Base-by-base conservation (phyloP, 345 rosid genomes). In the Lepidium aucheri region DNA sequence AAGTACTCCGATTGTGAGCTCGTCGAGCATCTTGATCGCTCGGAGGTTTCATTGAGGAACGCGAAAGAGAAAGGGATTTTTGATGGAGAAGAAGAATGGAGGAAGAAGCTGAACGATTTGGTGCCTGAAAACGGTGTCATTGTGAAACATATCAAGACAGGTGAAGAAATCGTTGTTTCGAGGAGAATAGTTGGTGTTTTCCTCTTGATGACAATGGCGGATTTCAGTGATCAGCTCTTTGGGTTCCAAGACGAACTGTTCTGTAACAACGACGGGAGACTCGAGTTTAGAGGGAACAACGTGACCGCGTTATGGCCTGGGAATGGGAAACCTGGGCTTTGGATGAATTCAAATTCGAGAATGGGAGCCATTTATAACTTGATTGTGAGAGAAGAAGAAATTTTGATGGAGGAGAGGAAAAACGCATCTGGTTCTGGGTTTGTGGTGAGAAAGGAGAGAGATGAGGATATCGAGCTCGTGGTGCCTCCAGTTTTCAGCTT, bases 171-270 rank as follows among this genome's bases (percentile, higher is more conserved):
- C 42, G 2, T 67, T 28, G 82, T 93, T 17, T 68, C 86, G 0
- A 82, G 98, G 74, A 88, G 98, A 55, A 74, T 81, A 0, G 82
- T 83, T 66, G 99, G 85, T 49, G 53, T 65, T 13, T 94, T 90
- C 72, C 43, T 90, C 5, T 4, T 90, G 67, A 83, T 94, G 92
- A 88, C 96, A 0, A 84, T 94, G 82, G 99, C 96, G 0, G 97
- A 94, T 79, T 88, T 94, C 63, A 90, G 99, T 46, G 99, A 86
- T 54, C 97, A 94, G 67, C 64, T 85, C 6, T 90, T 86, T 18
- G 86, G 95, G 7, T 88, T 86, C 18, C 96, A 86, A 72, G 96
- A 94, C 51, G 76, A 14, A 36, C 41, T 86, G 13, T 86, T 94
- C 56, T 82, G 82, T 15, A 90, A 94, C 60, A 11, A 45, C 0